Conservation (phyloP, 805 yeast species). For the Yarrowia sp. region DNA sequence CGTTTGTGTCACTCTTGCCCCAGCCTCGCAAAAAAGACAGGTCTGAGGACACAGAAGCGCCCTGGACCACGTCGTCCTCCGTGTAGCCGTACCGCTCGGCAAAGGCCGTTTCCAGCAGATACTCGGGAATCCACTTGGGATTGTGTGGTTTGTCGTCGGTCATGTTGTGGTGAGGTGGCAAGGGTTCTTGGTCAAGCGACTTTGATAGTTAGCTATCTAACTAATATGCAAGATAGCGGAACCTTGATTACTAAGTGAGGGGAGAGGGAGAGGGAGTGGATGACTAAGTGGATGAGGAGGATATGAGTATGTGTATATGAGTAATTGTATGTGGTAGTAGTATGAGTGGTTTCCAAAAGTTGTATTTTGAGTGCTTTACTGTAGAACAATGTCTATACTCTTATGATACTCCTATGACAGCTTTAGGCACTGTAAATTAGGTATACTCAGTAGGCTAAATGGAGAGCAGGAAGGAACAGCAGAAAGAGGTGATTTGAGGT, state of each 20-base stretch:
- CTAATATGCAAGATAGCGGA: constrained; percentile 8
- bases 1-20: neutral
- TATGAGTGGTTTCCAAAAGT: no score
- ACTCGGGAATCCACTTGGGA: constrained; percentile 25
- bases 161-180: neutral
- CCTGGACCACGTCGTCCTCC: neutral
- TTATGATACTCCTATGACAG: no score
- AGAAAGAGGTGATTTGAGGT: no score
- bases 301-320: no score
- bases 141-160: constrained; percentile 15
- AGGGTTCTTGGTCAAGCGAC: neutral
- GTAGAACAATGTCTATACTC: no score
- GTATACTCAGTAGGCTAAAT: no score
- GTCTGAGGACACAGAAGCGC: neutral
- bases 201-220: neutral
- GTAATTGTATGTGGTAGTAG: no score
- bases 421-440: no score
- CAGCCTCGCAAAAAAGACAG: neutral
- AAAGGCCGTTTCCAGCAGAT: constrained; percentile 19
- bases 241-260: neutral
- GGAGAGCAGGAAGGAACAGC: no score
- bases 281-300: neutral
- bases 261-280: neutral
- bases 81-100: constrained; percentile 21
- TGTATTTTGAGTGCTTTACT: no score